Evolutionary conservation across 2,329 filamentous ascomycete species (phyloP).

Genomic region (Hypoxylon sp.): DNA sequence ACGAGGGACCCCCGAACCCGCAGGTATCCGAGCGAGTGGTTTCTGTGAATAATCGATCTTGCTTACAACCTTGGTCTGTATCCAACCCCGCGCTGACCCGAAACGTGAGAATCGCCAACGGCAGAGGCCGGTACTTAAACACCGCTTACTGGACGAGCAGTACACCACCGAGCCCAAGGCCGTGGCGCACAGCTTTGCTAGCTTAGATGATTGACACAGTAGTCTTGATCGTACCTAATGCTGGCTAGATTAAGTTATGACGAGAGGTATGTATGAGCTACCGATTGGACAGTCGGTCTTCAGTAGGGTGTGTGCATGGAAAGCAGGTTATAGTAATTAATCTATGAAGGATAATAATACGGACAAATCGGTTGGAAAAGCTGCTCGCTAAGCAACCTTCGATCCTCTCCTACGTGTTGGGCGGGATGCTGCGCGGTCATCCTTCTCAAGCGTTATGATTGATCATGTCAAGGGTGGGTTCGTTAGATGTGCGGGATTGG

Average conservation of each 20-base stretch:
- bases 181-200: constrained; percentile 11
- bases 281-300: constrained; percentile 21
- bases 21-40: constrained; percentile 23
- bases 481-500: constrained; percentile 16
- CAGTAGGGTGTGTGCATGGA: background rate
- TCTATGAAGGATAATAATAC: background rate
- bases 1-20: constrained; percentile 7
- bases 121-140: constrained; percentile 3
- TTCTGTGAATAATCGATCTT: constrained; percentile 4
- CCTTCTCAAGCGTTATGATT: background rate
- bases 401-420: background rate
- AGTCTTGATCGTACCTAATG: constrained; percentile 32
- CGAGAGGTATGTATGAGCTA: constrained; percentile 13
- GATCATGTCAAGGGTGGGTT: constrained; percentile 4
- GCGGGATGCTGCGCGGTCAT: background rate
- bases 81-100: background rate
- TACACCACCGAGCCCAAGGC: constrained; percentile 24
- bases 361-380: constrained; percentile 1
- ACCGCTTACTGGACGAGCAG: constrained; percentile 25
- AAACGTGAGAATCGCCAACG: constrained; percentile 8
- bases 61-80: background rate
- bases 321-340: constrained; percentile 4
- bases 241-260: constrained; percentile 43
- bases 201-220: constrained; percentile 4
- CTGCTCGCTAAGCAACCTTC: background rate